These are phyloP conservation scores for Thecaphora thlaspeos DNA, from an alignment of 1,284 basidiomycete species.

Conservation along the genomic window DNA sequence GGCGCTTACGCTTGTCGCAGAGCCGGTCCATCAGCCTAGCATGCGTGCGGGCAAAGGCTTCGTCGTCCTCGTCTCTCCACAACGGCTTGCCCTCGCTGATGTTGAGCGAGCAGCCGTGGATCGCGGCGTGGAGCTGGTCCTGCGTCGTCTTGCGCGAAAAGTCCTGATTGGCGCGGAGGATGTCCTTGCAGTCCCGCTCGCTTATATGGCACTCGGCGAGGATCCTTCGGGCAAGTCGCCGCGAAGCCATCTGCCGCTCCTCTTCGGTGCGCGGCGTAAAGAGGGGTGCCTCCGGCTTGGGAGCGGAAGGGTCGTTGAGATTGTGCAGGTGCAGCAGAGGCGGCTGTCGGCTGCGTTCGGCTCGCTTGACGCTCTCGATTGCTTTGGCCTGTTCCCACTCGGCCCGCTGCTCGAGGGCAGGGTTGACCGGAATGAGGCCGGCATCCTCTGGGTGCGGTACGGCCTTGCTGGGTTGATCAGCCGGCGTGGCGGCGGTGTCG, in stretches of 20 bases:
- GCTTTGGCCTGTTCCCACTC: not conserved
- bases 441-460: not conserved
- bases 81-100: slow-evolving; percentile 23
- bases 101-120: slow-evolving; percentile 32
- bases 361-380: not conserved
- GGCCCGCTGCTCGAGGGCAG: not conserved
- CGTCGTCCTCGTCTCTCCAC: slow-evolving; percentile 36
- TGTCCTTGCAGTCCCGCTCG: slow-evolving; percentile 14
- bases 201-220: not conserved
- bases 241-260: slow-evolving; percentile 20
- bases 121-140: slow-evolving; percentile 28
- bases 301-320: not conserved
- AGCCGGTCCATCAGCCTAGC: slow-evolving; percentile 22
- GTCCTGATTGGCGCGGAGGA: slow-evolving; percentile 28
- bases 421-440: not conserved
- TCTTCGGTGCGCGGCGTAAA: slow-evolving; percentile 35
- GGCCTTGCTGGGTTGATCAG: no score
- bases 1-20: slow-evolving; percentile 27
- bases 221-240: slow-evolving; percentile 6
- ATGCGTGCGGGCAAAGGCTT: slow-evolving; percentile 15
- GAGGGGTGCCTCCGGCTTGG: slow-evolving; percentile 4
- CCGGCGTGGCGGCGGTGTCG: no score
- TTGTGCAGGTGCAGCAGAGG: not conserved
- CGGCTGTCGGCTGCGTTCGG: not conserved
- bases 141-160: slow-evolving; percentile 27